These are phyloP conservation scores for Batkoa obscura DNA, from an alignment of 371 early-diverging fungal species.

Conservation along the genomic window DNA sequence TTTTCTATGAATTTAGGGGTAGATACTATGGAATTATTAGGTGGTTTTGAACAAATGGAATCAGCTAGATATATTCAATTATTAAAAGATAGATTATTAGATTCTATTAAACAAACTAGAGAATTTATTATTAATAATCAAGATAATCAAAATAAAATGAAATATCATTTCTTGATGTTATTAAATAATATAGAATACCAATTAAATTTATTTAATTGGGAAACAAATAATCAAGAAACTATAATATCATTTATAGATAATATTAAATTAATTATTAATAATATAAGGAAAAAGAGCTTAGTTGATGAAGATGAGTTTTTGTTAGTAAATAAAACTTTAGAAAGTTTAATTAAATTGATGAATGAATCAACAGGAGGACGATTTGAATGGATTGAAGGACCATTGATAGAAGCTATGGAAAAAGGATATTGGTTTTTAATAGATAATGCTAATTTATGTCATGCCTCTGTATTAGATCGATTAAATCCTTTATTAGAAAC, in stretches of 20 bases:
- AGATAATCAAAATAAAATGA: no score
- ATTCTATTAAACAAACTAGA: conserved; percentile 5
- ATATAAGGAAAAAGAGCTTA: no score
- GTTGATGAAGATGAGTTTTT: background rate
- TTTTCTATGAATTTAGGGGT: conserved; percentile 88
- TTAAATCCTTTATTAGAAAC: conserved; percentile 86
- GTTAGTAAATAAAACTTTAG: no score
- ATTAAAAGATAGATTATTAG: conserved; percentile 8
- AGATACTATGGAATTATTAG: conserved; percentile 87
- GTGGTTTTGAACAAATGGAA: conserved; percentile 94
- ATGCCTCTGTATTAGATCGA: conserved; percentile 87
- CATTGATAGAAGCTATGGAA: conserved; percentile 81
- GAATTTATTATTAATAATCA: no score
- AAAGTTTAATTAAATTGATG: conserved; percentile 23
- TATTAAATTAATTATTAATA: background rate
- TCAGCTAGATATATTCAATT: conserved; percentile 51
- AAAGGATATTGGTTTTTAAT: conserved; percentile 96
- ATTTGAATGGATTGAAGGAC: conserved; percentile 96
- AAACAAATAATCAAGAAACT: background rate
- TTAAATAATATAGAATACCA: conserved; percentile 12
- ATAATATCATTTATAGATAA: conserved; percentile 6
- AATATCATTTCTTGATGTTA: background rate
- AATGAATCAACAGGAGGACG: conserved; percentile 39
- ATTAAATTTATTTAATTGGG: conserved; percentile 7
- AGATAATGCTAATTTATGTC: conserved; percentile 97